Evolutionary conservation across 179 eudicot genomes (phyloP), one percentile per base, ranked within the genome.

Genomic region (Gypsophila paniculata): DNA sequence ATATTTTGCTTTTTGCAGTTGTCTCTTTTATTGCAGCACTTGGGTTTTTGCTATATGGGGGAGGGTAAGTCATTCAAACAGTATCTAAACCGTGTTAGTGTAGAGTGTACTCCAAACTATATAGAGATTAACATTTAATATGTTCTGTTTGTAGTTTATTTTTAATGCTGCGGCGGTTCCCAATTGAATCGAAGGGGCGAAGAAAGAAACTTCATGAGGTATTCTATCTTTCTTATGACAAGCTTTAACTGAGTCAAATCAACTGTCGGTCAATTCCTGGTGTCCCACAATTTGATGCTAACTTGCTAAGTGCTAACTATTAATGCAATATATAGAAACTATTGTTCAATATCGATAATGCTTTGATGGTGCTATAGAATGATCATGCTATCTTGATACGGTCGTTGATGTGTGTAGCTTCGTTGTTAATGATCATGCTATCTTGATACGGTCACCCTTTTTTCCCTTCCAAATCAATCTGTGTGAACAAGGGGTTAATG

Each of bases 201-300:
- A 86, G 90, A 76, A 91, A 93, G 75, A 93, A 93, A 74, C 97
- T 93, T 81, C 91, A 81, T 25, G 98, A 93, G 96, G 98, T 93
- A 68, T 36, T 65, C 83, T 80, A 60, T 60, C 71, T 68, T 44
- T 63, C 34, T 19, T 8, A 57, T 57, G 61, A 57, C 32, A 21
- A 11, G 42, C n/a, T n/a, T n/a, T n/a, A n/a, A n/a, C n/a, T n/a
- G n/a, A n/a, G n/a, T n/a, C n/a, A n/a, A n/a, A n/a, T n/a, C n/a
- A n/a, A n/a, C n/a, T n/a, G n/a, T n/a, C n/a, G n/a, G n/a, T n/a
- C n/a, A n/a, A n/a, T n/a, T n/a, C n/a, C n/a, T n/a, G n/a, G n/a
- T n/a, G n/a, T n/a, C n/a, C n/a, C n/a, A n/a, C n/a, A n/a, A n/a
- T n/a, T n/a, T n/a, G n/a, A n/a, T n/a, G n/a, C n/a, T n/a, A n/a